Evolutionary conservation across 1,284 basidiomycete species (phyloP), one percentile per base, ranked within the genome.

Genomic region (Anthracocystis panici-leucophaei): DNA sequence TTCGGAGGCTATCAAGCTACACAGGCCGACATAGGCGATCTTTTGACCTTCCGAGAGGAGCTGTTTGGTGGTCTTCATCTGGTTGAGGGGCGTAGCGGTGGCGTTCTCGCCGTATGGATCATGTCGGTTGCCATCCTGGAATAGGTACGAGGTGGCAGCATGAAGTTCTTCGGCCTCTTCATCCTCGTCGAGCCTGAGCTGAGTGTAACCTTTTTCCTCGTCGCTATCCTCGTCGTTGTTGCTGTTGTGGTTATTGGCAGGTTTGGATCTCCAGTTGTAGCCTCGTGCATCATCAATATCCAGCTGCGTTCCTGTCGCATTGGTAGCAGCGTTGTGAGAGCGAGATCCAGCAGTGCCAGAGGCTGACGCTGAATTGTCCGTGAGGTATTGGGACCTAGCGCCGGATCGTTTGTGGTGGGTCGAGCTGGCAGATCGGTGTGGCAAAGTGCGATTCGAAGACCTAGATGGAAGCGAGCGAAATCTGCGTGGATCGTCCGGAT

Each of bases 11-110:
- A 74, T 64, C 33, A 84, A 75, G 49, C 81, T 80, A 74, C 81
- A 82, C 8, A 85, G 68, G 20, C 83, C 83, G 2, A 84, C 83
- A 48, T 85, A 85, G 9, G 83, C 83, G 29, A 85, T 82, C 74
- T 83, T 83, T 38, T 84, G 83, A 27, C 77, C 70, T 57, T 85
- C 83, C 49, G 75, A 77, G 4, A 85, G 72, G 0, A 85, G 75
- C 57, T 80, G 74, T 56, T 85, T 85, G 27, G 83, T 85, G 31
- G 83, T 82, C 48, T 80, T 80, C 65, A 85, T 76, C 73, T 85
- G 83, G 60, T 77, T 80, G 53, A 83, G 78, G 0, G 83, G 83
- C 6, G 83, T 83, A 5, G 82, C 82, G 18, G 68, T 38, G 11
- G 73, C 59, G 27, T 61, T 70, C 21, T 79, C 78, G 27, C 62